A percentile compares a stretch with the other conserved stretches of the same genome.
These are phyloP conservation scores for Aciculoconidium aculeatum DNA, from an alignment of 805 yeast genomes.

Conservation along the genomic window DNA sequence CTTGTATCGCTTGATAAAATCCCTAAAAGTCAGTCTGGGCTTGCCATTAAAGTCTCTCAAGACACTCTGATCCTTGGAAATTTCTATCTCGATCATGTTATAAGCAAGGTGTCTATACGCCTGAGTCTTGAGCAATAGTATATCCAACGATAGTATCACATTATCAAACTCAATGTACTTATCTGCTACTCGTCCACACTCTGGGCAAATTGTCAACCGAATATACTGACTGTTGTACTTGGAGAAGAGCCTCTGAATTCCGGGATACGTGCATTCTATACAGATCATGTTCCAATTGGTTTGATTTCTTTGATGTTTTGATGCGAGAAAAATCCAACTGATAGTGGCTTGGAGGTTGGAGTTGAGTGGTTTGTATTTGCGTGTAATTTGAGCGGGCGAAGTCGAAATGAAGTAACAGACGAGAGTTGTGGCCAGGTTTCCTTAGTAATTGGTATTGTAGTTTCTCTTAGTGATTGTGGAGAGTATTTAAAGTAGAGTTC, in stretches of 20 bases:
- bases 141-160: constrained; percentile 77
- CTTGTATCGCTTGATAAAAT: constrained; percentile 14
- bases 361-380: too few relatives aligned
- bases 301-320: too few relatives aligned
- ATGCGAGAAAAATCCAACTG: too few relatives aligned
- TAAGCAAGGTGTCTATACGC: constrained; percentile 85
- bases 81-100: constrained; percentile 45
- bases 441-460: too few relatives aligned
- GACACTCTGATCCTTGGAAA: constrained; percentile 7
- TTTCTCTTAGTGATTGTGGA: too few relatives aligned
- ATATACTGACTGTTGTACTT: constrained; percentile 74
- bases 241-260: constrained; percentile 61
- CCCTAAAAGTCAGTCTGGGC: background rate
- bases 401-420: too few relatives aligned
- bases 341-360: too few relatives aligned
- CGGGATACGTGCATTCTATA: constrained; percentile 68
- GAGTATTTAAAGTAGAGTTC: too few relatives aligned
- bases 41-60: background rate
- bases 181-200: constrained; percentile 75
- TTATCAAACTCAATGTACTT: constrained; percentile 87
- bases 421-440: too few relatives aligned
- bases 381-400: too few relatives aligned
- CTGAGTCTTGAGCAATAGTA: constrained; percentile 76
- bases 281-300: too few relatives aligned
- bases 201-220: constrained; percentile 67